phyloP scores from a whole-genome alignment of 1,284 basidiomycete species.

The Microstroma glucosiphilum region DNA sequence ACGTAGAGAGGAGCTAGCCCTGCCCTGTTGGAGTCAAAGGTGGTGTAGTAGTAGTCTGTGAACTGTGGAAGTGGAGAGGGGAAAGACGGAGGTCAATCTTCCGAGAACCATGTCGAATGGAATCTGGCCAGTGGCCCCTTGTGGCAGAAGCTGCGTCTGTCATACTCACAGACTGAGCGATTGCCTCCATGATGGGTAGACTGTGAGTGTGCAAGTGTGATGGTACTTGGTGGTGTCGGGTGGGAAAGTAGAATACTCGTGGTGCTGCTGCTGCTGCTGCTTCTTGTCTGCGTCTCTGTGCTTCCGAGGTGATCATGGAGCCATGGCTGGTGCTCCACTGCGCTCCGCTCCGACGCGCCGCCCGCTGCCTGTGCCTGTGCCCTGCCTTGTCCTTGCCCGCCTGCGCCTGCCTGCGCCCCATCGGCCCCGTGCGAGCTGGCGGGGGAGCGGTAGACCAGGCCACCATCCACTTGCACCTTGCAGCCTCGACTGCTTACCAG shows the following conservation, averaged over 20 bases:
- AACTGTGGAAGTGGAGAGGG: constrained; percentile 23
- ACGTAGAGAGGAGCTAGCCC: constrained; percentile 66
- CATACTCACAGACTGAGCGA: constrained; percentile 34
- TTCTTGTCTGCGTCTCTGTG: too few species aligned
- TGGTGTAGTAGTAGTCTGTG: constrained; percentile 51
- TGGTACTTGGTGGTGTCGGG: background rate
- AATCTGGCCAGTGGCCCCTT: background rate
- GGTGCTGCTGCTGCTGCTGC: constrained; percentile 1
- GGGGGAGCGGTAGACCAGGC: too few species aligned
- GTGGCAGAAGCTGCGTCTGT: background rate
- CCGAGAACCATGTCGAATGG: too few species aligned
- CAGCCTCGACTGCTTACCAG: too few species aligned
- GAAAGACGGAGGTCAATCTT: background rate
- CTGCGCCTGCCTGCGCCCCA: too few species aligned
- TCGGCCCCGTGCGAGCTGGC: too few species aligned
- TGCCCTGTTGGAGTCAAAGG: constrained; percentile 63
- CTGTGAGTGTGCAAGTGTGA: background rate
- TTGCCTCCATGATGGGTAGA: constrained; percentile 33
- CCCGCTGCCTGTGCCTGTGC: too few species aligned
- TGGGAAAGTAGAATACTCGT: background rate
- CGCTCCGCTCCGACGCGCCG: too few species aligned
- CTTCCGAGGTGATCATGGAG: too few species aligned
- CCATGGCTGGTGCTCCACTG: too few species aligned
- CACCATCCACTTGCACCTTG: too few species aligned
- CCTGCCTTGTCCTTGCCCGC: too few species aligned